Percentiles rank a stretch among this genome's conserved stretches.
Evolutionary conservation across 2,329 filamentous ascomycete genomes (phyloP).

Genomic region (Fusarium xyrophilum): DNA sequence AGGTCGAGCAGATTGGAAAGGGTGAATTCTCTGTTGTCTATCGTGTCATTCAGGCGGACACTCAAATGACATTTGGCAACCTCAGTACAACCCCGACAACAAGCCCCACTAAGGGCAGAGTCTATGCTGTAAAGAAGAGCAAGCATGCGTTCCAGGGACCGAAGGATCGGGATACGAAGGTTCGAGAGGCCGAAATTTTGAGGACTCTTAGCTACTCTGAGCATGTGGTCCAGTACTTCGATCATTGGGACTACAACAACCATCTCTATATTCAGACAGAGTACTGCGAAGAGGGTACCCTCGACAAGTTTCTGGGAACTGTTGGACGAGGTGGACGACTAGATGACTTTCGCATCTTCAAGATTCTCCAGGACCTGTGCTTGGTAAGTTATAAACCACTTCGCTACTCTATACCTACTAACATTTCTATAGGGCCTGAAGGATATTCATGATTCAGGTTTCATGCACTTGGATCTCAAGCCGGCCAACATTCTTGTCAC

Average conservation of each 20-base stretch:
- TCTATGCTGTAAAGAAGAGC: constrained; percentile 95
- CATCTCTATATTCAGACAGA: constrained; percentile 98
- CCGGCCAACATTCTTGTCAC: constrained; percentile 84
- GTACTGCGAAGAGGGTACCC: constrained; percentile 91
- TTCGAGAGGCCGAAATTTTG: constrained; percentile 83
- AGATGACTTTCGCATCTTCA: constrained; percentile 99
- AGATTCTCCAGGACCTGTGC: constrained; percentile 87
- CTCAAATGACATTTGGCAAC: constrained; percentile 46
- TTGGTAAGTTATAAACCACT: constrained; percentile 64
- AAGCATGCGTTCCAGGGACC: constrained; percentile 79
- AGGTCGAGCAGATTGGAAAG: constrained; percentile 79
- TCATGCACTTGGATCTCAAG: constrained; percentile 85
- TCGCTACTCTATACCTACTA: not conserved
- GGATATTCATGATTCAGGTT: constrained; percentile 87
- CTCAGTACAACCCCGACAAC: constrained; percentile 59
- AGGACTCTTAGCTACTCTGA: constrained; percentile 79
- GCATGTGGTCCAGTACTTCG: constrained; percentile 82
- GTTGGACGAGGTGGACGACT: constrained; percentile 84
- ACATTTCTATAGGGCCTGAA: constrained; percentile 72
- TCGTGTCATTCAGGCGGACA: constrained; percentile 64
- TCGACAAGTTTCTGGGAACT: constrained; percentile 84
- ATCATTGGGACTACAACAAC: constrained; percentile 85
- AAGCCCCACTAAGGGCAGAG: constrained; percentile 61
- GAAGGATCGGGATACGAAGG: constrained; percentile 81
- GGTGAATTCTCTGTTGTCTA: constrained; percentile 96